These are phyloP conservation scores for Daldinia childiae DNA, from an alignment of 495 filamentous ascomycete species.

Conservation along the genomic window DNA sequence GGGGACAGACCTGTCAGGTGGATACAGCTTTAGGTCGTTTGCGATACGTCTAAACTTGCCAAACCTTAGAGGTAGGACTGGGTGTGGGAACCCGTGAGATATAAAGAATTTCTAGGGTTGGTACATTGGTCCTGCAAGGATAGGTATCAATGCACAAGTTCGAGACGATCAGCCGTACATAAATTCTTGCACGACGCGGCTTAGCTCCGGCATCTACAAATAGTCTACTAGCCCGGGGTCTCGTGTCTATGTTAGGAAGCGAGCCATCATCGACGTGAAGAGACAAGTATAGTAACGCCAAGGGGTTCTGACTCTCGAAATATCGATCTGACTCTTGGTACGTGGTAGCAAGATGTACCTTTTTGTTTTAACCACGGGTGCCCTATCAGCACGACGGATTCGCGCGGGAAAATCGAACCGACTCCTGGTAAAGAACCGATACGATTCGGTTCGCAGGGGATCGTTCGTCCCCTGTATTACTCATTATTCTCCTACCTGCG, in stretches of 20 bases:
- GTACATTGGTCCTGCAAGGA: constrained; percentile 20
- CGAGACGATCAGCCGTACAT: constrained; percentile 16
- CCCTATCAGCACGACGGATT: constrained; percentile 26
- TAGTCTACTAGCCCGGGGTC: constrained; percentile 1
- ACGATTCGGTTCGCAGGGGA: constrained; percentile 13
- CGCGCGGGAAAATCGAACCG: constrained; percentile 28
- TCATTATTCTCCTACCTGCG: constrained; percentile 8
- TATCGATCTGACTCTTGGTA: constrained; percentile 24
- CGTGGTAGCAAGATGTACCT: constrained; percentile 1
- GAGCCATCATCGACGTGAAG: constrained; percentile 1
- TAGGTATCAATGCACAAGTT: constrained; percentile 14
- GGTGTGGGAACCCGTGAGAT: constrained; percentile 19
- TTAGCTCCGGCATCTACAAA: constrained; percentile 27
- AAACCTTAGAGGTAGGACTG: constrained; percentile 5
- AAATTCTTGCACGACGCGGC: constrained; percentile 16
- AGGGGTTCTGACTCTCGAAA: constrained; percentile 12
- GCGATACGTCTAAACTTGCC: constrained; percentile 12
- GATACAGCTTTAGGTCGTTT: constrained; percentile 18
- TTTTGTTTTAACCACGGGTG: constrained; percentile 14
- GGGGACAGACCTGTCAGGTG: constrained; percentile 28
- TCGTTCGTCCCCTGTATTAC: constrained; percentile 27
- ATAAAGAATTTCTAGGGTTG: constrained; percentile 27
- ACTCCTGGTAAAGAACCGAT: constrained; percentile 21
- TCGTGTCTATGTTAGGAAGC: constrained; percentile 14
- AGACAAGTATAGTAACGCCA: constrained; percentile 35